phyloP scores from a whole-genome alignment of 1,284 basidiomycete species.

The Ceratobasidium sp. region DNA sequence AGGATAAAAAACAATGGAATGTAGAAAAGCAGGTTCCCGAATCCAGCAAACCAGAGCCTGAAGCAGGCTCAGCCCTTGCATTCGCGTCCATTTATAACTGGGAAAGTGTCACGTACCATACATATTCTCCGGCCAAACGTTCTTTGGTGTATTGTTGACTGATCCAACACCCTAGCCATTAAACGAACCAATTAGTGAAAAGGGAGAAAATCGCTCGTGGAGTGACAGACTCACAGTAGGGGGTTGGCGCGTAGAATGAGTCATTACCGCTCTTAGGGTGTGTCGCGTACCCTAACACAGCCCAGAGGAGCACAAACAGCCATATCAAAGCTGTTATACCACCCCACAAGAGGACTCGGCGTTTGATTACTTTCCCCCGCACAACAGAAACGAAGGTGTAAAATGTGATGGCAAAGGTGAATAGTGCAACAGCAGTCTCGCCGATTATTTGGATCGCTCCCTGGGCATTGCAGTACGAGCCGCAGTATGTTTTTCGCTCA shows the following conservation, averaged over 20 bases:
- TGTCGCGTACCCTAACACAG: conserved; percentile 42
- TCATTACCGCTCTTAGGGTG: conserved; percentile 19
- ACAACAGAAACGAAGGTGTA: conserved; percentile 49
- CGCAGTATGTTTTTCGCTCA: conserved; percentile 46
- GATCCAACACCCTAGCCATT: conserved; percentile 45
- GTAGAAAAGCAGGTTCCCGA: conserved; percentile 44
- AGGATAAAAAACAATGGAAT: conserved; percentile 46
- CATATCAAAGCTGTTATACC: conserved; percentile 44
- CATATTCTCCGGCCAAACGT: conserved; percentile 41
- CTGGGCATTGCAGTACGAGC: conserved; percentile 48
- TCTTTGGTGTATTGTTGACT: conserved; percentile 27
- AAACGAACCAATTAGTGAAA: neutral
- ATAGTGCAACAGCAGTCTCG: conserved; percentile 49
- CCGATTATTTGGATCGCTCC: conserved; percentile 49
- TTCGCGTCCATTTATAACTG: neutral
- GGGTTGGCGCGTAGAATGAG: conserved; percentile 46
- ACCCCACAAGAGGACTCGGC: conserved; percentile 26
- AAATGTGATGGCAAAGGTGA: conserved; percentile 48
- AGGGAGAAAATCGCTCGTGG: neutral
- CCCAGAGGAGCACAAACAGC: conserved; percentile 47
- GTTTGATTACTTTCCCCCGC: conserved; percentile 37
- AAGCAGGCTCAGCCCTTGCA: neutral
- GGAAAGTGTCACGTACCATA: conserved; percentile 8
- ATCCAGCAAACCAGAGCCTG: conserved; percentile 47
- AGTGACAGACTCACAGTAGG: conserved; percentile 40